Base-by-base conservation (phyloP, 176 grass and related monocot genomes). In the Urochloa ruziziensis region DNA sequence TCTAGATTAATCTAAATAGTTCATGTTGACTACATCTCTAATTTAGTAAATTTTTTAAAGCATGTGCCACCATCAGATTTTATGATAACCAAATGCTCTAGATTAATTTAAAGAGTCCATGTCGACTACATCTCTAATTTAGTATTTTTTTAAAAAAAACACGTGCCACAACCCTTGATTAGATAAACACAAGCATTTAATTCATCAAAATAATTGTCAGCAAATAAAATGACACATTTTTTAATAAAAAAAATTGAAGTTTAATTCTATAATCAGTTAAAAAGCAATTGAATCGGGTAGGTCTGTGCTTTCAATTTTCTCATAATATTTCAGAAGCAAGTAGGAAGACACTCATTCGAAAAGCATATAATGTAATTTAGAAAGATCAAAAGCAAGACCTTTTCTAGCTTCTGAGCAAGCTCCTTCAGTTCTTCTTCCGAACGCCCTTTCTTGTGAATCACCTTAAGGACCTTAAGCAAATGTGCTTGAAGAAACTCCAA, bases 351-450 rank as follows among this genome's bases (percentile, higher is more conserved):
- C 66, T 67, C 17, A 65, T 65, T 18, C 8, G 3, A 70, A 59
- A 37, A 84, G 1, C 19, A 75, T 40, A 39, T 39, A 52, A 4
- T 58, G 10, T 46, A 82, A 24, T 32, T 14, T 23, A 68, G 56
- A 35, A 74, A 70, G 56, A 86, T 52, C 16, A 78, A 74, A 51
- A 77, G 67, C 36, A 74, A 79, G 73, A 98, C 95, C 90, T 95
- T 89, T 78, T 98, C 86, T n/a, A 98, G 80, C 43, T 86, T 80
- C 43, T 84, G 49, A 51, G 81, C 86, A 29, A 80, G 75, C 17
- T 83, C 79, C 30, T 93, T 89, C 17, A 95, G 80, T 66, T 90
- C 84, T 36, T 97, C 92, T 25, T n/a, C n/a, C n/a, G 85, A 68
- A 17, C 42, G 60, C 21, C 86, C 83, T 77, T 86, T 83, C 88